These are phyloP conservation scores for Nakaseomyces kungkrabaensis DNA, from an alignment of 1,139 yeast species.

Conservation along the genomic window DNA sequence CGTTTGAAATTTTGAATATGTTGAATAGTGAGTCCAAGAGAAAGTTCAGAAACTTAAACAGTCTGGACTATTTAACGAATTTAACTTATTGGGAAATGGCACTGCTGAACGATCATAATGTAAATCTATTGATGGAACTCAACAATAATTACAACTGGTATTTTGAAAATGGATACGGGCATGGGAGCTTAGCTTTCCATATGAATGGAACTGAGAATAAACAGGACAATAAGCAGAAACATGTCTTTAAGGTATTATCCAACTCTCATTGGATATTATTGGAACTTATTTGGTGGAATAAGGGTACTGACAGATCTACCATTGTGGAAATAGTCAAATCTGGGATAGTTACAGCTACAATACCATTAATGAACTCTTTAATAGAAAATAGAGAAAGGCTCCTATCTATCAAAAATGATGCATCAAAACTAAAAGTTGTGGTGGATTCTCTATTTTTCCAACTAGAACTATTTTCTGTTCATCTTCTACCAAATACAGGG, in stretches of 20 bases:
- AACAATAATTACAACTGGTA: not conserved
- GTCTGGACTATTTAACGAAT: not conserved
- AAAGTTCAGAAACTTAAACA: not conserved
- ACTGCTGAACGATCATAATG: not conserved
- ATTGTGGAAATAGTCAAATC: not conserved
- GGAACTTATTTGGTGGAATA: conserved; percentile 1
- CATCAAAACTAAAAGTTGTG: not conserved
- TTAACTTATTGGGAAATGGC: not conserved
- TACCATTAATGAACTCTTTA: not conserved
- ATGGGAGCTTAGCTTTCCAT: not conserved
- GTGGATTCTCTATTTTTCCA: conserved; percentile 1
- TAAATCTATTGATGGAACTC: not conserved
- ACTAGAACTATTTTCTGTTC: conserved; percentile 1
- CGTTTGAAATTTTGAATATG: conserved; percentile 1
- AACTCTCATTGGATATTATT: not conserved
- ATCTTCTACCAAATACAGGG: not conserved
- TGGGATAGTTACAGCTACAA: not conserved
- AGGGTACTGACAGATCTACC: not conserved
- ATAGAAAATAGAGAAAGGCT: conserved; percentile 1
- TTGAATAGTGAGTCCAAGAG: not conserved
- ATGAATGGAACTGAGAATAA: not conserved
- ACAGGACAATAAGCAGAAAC: not conserved
- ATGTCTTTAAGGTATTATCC: not conserved
- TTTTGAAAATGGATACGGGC: conserved; percentile 1
- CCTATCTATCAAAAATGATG: not conserved